Evolutionary conservation across 768 basidiomycete species (phyloP).

Genomic region (Agrocybe praecox): DNA sequence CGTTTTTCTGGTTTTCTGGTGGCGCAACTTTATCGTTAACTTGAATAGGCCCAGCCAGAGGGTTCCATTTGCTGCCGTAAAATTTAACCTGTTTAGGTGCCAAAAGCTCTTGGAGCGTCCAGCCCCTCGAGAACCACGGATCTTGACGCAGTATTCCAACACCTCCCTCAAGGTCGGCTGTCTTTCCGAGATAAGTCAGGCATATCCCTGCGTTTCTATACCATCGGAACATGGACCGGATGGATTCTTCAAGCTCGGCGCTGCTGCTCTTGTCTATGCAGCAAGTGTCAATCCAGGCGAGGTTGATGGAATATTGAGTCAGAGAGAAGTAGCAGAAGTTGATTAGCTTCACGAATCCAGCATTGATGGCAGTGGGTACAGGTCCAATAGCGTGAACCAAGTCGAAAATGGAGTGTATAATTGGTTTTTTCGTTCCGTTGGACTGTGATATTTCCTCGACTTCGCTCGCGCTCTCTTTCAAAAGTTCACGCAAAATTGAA

Average conservation of each 20-base stretch:
- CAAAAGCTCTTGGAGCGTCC: constrained; percentile 14
- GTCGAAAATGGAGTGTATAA: background rate
- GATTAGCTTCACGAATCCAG: background rate
- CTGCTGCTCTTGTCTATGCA: constrained; percentile 14
- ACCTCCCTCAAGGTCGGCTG: background rate
- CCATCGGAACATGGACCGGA: constrained; percentile 15
- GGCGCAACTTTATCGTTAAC: background rate
- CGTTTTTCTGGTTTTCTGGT: background rate
- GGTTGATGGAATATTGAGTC: background rate
- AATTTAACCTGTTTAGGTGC: constrained; percentile 6
- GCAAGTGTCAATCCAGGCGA: constrained; percentile 14
- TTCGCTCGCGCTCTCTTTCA: background rate
- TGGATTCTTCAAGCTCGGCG: constrained; percentile 12
- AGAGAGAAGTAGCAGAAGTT: background rate
- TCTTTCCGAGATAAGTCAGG: background rate
- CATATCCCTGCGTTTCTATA: constrained; percentile 5
- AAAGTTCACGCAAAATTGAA: background rate
- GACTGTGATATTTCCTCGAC: background rate
- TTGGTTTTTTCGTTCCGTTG: background rate
- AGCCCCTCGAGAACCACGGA: constrained; percentile 12
- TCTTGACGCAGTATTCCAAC: background rate
- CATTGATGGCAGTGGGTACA: background rate
- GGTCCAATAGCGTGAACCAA: background rate
- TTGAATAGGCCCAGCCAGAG: background rate
- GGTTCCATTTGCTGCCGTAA: constrained; percentile 2